These are phyloP conservation scores for Pichia sp. DNA, from an alignment of 1,139 yeast species.

Conservation along the genomic window DNA sequence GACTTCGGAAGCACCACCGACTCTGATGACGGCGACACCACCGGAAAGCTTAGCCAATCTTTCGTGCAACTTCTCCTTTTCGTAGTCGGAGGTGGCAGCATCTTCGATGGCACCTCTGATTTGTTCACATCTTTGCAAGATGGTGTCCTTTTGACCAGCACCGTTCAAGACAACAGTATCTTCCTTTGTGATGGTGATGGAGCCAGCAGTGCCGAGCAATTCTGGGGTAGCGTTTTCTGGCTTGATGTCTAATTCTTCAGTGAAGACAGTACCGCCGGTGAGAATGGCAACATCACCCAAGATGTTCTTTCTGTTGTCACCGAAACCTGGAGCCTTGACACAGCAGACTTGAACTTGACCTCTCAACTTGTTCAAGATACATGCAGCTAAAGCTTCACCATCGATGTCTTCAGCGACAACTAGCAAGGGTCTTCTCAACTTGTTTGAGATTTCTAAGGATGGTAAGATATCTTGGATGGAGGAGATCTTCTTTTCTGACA, in stretches of 20 bases:
- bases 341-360: conserved; percentile 99
- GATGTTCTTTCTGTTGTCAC: conserved; percentile 98
- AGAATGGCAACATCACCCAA: conserved; percentile 96
- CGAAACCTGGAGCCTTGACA: conserved; percentile 99
- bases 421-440: conserved; percentile 90
- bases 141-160: conserved; percentile 86
- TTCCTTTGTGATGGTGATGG: conserved; percentile 92
- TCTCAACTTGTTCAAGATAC: conserved; percentile 95
- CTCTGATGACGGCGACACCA: conserved; percentile 98
- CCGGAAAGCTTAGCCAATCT: conserved; percentile 97
- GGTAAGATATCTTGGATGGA: conserved; percentile 92
- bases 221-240: conserved; percentile 95
- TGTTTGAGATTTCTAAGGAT: conserved; percentile 90
- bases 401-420: conserved; percentile 96
- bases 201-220: conserved; percentile 88
- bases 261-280: conserved; percentile 97
- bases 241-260: conserved; percentile 96
- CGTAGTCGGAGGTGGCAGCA: conserved; percentile 82
- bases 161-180: conserved; percentile 96
- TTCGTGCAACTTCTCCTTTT: conserved; percentile 96
- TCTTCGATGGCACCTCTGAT: conserved; percentile 80
- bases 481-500: conserved; percentile 93
- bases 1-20: conserved; percentile 97
- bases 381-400: conserved; percentile 98
- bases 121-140: conserved; percentile 92